phyloP scores from a whole-genome alignment of 2,329 filamentous ascomycete genomes.

The Talaromyces sp. region DNA sequence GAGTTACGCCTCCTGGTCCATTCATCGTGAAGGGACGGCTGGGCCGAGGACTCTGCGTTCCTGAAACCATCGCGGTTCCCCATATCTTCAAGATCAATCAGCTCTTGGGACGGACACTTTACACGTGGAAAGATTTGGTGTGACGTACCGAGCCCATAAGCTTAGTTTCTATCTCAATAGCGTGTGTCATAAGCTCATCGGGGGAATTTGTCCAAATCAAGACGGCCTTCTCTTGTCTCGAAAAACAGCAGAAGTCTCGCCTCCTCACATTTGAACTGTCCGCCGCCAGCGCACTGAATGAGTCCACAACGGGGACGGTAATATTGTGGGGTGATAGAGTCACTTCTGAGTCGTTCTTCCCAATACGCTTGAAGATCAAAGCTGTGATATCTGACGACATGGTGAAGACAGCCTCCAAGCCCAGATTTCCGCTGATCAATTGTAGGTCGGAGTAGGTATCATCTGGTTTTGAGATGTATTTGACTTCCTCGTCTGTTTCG shows the following conservation, averaged over 20 bases:
- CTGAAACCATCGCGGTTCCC: conserved; percentile 12
- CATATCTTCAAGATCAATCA: conserved; percentile 2
- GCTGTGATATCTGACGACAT: conserved; percentile 14
- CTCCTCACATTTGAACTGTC: conserved; percentile 10
- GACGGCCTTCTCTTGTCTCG: conserved; percentile 11
- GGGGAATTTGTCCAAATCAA: conserved; percentile 11
- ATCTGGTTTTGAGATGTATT: conserved; percentile 11
- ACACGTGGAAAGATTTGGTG: too few species aligned
- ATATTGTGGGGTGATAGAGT: conserved; percentile 12
- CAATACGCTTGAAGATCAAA: conserved; percentile 13
- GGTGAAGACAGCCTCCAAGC: conserved; percentile 6
- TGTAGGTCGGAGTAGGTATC: conserved; percentile 3
- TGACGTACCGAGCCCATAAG: conserved; percentile 13
- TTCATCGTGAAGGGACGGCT: conserved; percentile 1
- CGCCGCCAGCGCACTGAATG: conserved; percentile 3
- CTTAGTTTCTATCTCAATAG: conserved; percentile 13
- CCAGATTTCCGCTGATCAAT: conserved; percentile 7
- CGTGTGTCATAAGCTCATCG: conserved; percentile 11
- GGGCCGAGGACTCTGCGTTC: conserved; percentile 7
- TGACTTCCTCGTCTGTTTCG: conserved; percentile 1
- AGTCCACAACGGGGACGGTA: conserved; percentile 12
- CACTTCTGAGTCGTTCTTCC: conserved; percentile 9
- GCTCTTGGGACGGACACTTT: too few species aligned
- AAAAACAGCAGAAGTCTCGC: conserved; percentile 13
- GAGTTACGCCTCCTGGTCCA: conserved; percentile 1